These are phyloP conservation scores for Logfia minima DNA, from an alignment of 129 eudicot genomes.

Conservation along the genomic window DNA sequence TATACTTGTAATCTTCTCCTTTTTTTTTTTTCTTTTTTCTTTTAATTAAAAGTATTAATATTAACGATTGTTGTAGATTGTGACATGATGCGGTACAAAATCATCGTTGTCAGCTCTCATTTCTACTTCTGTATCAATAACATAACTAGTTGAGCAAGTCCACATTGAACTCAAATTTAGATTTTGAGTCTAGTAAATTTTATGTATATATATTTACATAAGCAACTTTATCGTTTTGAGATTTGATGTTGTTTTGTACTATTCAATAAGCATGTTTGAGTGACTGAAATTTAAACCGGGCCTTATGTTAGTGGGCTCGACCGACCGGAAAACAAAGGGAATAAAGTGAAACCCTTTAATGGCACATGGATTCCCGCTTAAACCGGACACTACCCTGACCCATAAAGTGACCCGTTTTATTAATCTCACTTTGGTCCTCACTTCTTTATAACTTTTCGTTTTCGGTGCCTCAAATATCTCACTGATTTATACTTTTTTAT, in stretches of 20 bases:
- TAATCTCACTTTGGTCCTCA: constrained; percentile 16
- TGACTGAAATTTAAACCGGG: constrained; percentile 28
- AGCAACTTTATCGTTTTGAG: too few species aligned
- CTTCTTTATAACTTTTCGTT: constrained; percentile 18
- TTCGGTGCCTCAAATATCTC: constrained; percentile 7
- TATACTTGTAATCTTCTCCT: too few species aligned
- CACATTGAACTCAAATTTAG: too few species aligned
- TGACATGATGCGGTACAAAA: too few species aligned
- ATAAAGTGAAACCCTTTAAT: constrained; percentile 33
- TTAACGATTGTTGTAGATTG: too few species aligned
- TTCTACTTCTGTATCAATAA: too few species aligned
- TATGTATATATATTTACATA: too few species aligned
- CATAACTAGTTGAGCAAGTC: too few species aligned
- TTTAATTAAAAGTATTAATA: too few species aligned
- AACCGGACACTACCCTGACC: constrained; percentile 32
- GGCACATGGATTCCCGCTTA: constrained; percentile 44
- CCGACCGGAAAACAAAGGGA: constrained; percentile 52
- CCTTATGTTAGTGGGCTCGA: constrained; percentile 39
- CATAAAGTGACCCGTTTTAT: constrained; percentile 21
- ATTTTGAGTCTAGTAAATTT: too few species aligned
- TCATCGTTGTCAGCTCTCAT: too few species aligned
- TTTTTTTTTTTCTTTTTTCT: too few species aligned
- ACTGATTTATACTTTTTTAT: background rate
- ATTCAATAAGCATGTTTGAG: background rate
- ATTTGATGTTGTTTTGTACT: background rate